Evolutionary conservation across 2,329 filamentous ascomycete species (phyloP), one percentile per base, ranked within the genome.

Genomic region (Thielaviopsis populi): DNA sequence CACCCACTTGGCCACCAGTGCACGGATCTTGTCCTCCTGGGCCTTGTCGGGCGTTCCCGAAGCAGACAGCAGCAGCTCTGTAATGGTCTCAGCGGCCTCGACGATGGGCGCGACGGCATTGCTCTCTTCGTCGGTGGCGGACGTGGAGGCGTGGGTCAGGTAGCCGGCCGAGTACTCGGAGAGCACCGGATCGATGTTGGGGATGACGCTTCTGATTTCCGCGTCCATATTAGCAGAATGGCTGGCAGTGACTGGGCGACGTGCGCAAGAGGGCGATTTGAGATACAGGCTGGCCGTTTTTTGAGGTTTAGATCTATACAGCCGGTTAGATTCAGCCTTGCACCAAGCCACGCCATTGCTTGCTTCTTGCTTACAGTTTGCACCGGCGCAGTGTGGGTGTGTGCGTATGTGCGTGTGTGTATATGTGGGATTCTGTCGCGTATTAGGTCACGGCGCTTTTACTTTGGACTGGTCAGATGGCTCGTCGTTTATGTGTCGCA

Each of bases 121-220:
- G 46, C 82, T 72, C 68, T 95, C 90, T 62, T 83, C 80, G 68
- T 95, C 91, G 61, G 85, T 83, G 79, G 88, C 95, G 61, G 88
- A 80, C 68, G 86, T 91, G 59, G 91, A 94, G 59, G 94, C 94
- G 79, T 99, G 92, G 71, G 85, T 91, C 69, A 99, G 80, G 73
- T 97, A 99, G 65, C 94, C 94, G 68, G 90, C 89, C 53, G 91
- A 94, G 75, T 96, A 96, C 76, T 95, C 89, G 59, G 90, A 91
- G 69, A 96, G 79, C 67, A 95, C 81, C 66, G 87, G 89, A 75
- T 96, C 91, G 69, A 96, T 89, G 72, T 88, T 87, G 67, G 91
- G 91, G 69, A 96, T 83, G 69, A 90, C 83, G 67, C 86, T 79
- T 77, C 87, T 87, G 73, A 96, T 90, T 77, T 95, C 89, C 71